Conservation (phyloP, 169 alveolate genomes). For the Plasmodium relictum region DNA sequence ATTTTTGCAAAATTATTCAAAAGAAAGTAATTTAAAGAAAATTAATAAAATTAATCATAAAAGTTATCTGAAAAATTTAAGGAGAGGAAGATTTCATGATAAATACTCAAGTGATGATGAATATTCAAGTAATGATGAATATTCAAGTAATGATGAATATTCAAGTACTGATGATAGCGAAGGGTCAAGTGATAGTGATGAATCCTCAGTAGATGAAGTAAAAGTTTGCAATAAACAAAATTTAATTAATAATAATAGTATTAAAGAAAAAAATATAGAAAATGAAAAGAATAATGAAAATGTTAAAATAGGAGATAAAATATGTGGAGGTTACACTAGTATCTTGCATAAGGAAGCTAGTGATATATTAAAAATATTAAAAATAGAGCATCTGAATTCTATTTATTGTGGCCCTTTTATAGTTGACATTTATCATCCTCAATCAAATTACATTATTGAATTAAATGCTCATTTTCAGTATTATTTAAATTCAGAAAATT, state of each 20-base stretch:
- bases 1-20: constrained; percentile 43
- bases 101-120: background rate
- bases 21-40: constrained; percentile 47
- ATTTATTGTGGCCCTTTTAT: constrained; percentile 70
- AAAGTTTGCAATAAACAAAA: background rate
- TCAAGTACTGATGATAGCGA: background rate
- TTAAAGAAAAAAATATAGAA: background rate
- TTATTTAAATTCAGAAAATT: constrained; percentile 43
- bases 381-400: constrained; percentile 60
- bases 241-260: background rate
- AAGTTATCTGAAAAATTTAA: background rate
- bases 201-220: background rate
- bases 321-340: constrained; percentile 74
- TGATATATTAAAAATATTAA: constrained; percentile 29
- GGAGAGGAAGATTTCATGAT: background rate
- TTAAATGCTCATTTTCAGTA: constrained; percentile 70
- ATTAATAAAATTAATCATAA: constrained; percentile 8
- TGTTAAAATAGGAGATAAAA: constrained; percentile 41
- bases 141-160: background rate
- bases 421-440: constrained; percentile 65
- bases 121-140: background rate
- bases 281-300: background rate
- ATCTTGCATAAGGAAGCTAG: constrained; percentile 66
- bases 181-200: background rate
- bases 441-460: constrained; percentile 64